Evolutionary conservation across 2,329 filamentous ascomycete species (phyloP), one percentile per base, ranked within the genome.

Genomic region (Torrubiella hemipterigena): DNA sequence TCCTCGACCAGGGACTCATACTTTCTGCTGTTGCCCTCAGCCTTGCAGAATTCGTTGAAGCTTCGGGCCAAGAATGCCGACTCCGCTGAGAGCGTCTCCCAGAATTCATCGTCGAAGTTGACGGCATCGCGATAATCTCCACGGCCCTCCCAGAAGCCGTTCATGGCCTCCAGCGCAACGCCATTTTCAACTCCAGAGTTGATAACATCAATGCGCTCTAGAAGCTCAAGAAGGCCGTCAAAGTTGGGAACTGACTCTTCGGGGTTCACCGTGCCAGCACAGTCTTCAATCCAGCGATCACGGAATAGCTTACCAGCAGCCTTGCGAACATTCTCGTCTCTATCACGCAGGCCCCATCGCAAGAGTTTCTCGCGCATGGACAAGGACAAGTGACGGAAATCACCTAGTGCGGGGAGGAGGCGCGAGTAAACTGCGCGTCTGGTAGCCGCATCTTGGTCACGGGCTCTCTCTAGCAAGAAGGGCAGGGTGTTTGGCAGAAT

Each of bases 241-340:
- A 91, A 70, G 37, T 69, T 89, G 1, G 82, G 81, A 2, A 69
- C 67, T 2, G 71, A 67, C 23, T 73, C 72, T 13, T 66, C 64
- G 29, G 73, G 70, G 22, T 77, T 69, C 7, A 67, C 62, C 2
- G 71, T 65, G 3, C 79, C 79, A 6, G 82, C 86, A 45, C 87
- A 95, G 48, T 96, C 85, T 49, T 96, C 89, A 38, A 98, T 89
- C 91, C 91, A 98, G n/a, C 85, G 75, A 49, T 95, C 87, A 38
- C 81, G 77, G 59, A 98, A 98, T 6, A 96, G 65, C 27, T 83
- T 79, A 7, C 82, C 85, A 4, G 91, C 83, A 7, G 89, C 89
- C 52, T 94, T 93, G 31, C 87, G 77, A 10, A 98, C 91, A 43
- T 81, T 85, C 42, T 96, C 89, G 43, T 98, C 91, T 54, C 91